phyloP scores from a whole-genome alignment of 2,329 filamentous ascomycete genomes.

The Alternaria sp. region DNA sequence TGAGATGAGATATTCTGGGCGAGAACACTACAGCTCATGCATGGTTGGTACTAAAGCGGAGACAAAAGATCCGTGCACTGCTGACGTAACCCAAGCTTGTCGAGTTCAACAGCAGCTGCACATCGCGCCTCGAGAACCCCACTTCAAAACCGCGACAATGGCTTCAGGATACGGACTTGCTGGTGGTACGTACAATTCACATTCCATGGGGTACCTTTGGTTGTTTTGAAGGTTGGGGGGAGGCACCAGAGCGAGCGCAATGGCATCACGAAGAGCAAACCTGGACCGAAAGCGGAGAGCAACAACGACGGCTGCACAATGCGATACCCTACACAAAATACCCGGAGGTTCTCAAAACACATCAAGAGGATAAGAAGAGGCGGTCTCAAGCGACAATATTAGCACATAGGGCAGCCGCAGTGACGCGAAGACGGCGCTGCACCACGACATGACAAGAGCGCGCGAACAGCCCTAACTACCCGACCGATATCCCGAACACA shows the following conservation, averaged over 20 bases:
- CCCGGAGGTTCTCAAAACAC: accelerated
- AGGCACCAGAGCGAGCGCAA: constrained; percentile 25
- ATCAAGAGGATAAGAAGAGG: too few relatives aligned
- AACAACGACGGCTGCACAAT: constrained; percentile 4
- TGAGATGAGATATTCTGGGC: too few relatives aligned
- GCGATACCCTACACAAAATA: not conserved
- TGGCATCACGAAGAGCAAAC: constrained; percentile 29
- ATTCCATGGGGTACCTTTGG: not conserved
- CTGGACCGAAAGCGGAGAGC: constrained; percentile 15
- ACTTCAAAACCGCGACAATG: constrained; percentile 63
- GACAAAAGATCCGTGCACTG: constrained; percentile 9
- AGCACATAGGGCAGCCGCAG: not conserved
- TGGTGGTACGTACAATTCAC: constrained; percentile 68
- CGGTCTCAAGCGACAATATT: too few relatives aligned
- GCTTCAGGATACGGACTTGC: constrained; percentile 83
- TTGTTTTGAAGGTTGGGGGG: constrained; percentile 20
- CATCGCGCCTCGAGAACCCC: constrained; percentile 29
- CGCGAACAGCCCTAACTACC: not conserved
- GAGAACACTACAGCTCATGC: too few relatives aligned
- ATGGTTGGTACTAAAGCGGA: too few relatives aligned
- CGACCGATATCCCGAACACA: not conserved
- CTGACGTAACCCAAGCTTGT: constrained; percentile 21
- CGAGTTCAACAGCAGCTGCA: constrained; percentile 22
- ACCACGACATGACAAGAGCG: not conserved
- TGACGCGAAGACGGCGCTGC: not conserved